Evolutionary conservation across 768 basidiomycete genomes (phyloP).

Genomic region (Polyporus arcularius): DNA sequence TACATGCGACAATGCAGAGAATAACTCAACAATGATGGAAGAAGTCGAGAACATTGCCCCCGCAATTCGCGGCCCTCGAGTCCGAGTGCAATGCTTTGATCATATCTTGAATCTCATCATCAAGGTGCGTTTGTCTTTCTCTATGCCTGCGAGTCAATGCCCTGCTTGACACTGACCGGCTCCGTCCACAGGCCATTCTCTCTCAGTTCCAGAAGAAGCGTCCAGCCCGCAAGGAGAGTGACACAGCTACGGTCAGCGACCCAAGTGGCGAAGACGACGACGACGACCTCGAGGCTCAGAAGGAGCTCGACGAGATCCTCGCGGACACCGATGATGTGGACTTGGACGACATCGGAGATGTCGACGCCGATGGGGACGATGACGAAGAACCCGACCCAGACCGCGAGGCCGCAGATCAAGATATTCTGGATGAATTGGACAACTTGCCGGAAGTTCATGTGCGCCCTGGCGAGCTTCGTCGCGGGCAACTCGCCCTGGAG

Average conservation of each 20-base stretch:
- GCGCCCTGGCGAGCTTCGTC: no score
- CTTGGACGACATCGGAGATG: constrained; percentile 1
- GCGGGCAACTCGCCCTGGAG: background rate
- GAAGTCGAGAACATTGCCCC: background rate
- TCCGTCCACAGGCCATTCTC: background rate
- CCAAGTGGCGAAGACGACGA: background rate
- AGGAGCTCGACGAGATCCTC: background rate
- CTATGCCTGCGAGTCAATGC: background rate
- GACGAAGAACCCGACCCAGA: no score
- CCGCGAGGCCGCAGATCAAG: no score
- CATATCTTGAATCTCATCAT: constrained; percentile 35
- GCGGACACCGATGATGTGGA: background rate
- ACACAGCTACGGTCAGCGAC: background rate
- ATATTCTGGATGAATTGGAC: no score
- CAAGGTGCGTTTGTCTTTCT: background rate
- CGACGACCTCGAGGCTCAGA: background rate
- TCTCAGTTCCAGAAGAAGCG: background rate
- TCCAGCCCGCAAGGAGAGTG: background rate
- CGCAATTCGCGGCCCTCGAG: background rate
- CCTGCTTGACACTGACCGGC: background rate
- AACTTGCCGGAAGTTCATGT: no score
- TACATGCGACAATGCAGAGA: constrained; percentile 39
- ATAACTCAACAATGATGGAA: constrained; percentile 36
- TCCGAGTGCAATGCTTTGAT: constrained; percentile 28
- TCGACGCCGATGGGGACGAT: background rate